Base-by-base conservation (phyloP, 306 rosid species). In the Cicer arietinum region DNA sequence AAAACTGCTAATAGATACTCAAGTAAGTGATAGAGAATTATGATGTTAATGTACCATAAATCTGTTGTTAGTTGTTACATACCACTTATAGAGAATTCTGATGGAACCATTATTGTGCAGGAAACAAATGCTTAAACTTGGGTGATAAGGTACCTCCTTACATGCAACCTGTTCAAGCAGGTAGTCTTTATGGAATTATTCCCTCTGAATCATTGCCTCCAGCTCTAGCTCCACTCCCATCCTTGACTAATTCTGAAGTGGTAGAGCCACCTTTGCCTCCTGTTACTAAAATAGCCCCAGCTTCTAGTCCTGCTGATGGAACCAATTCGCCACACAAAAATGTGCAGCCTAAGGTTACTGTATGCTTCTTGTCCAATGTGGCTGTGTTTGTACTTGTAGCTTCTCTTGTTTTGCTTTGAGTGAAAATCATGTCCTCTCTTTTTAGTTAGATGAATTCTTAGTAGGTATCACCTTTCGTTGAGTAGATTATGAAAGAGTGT, bases 1-100 rank as follows among this genome's bases (percentile, higher is more conserved):
- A 84, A 82, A 80, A 94, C 97, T 0, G 87, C 98, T 45, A 77
- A 82, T 44, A 87, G 97, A 87, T 94, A 91, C 91, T 87, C 82
- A 85, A 87, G 98, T 91, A 87, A 87, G 94, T 77, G 48, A 40
- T 58, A 58, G 42, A 58, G 9, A 58, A 35, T 25, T 58, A 6
- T 10, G 18, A 10, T 0, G 16, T 25, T 10, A 30, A 10, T 0
- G 16, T 25, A 58, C 16, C 10, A 2, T 11, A 8, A 58, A 58
- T 25, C 37, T 30, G 37, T 30, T 30, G 37, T 3, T 30, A 30
- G 37, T 25, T 25, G 8, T 58, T 58, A 58, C 14, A 0, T 58
- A 8, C 30, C 14, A 11, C 10, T 22, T 22, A 5, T 11, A 4
- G 42, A 58, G 42, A 58, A 56, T 58, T 30, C 37, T 30, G 37